Percentiles rank a stretch among this genome's conserved stretches.
These are phyloP conservation scores for Raffaelea deltoideospora DNA, from an alignment of 2,329 filamentous ascomycete species.

Conservation along the genomic window DNA sequence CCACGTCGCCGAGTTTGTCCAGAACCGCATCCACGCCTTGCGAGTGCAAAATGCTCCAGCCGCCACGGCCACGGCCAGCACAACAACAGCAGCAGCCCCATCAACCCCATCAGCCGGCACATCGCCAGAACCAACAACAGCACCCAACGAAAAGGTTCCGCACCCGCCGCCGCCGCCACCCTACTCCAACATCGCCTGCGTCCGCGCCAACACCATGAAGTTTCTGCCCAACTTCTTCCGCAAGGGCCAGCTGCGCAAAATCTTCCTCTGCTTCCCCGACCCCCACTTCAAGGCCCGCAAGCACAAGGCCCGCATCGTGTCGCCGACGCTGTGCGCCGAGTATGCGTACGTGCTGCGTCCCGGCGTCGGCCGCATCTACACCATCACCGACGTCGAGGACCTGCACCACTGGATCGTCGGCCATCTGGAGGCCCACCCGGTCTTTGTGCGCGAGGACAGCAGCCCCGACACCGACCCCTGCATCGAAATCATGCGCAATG, in stretches of 20 bases:
- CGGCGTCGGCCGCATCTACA: conserved; percentile 70
- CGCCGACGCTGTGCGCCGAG: conserved; percentile 73
- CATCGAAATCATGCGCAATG: conserved; percentile 58
- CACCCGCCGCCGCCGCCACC: conserved; percentile 16
- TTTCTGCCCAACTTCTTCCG: conserved; percentile 97
- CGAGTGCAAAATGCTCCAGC: conserved; percentile 40
- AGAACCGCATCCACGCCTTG: conserved; percentile 72
- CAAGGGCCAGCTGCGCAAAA: conserved; percentile 65
- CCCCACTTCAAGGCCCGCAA: conserved; percentile 97
- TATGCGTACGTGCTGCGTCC: conserved; percentile 79
- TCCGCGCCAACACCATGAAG: conserved; percentile 96
- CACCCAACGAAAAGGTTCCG: no score
- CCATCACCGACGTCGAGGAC: conserved; percentile 93
- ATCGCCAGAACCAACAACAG: no score
- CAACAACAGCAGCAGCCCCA: neutral
- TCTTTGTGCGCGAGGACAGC: conserved; percentile 71
- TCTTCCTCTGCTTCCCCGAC: conserved; percentile 97
- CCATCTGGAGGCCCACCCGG: conserved; percentile 63
- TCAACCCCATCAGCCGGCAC: conserved; percentile 17
- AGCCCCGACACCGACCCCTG: conserved; percentile 46
- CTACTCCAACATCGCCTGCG: conserved; percentile 78
- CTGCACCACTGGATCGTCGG: conserved; percentile 86
- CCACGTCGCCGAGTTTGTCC: conserved; percentile 81
- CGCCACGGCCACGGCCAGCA: neutral
- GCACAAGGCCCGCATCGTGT: conserved; percentile 93